Conservation (phyloP, 2,329 filamentous ascomycete species). For the Raffaelea albimanens region DNA sequence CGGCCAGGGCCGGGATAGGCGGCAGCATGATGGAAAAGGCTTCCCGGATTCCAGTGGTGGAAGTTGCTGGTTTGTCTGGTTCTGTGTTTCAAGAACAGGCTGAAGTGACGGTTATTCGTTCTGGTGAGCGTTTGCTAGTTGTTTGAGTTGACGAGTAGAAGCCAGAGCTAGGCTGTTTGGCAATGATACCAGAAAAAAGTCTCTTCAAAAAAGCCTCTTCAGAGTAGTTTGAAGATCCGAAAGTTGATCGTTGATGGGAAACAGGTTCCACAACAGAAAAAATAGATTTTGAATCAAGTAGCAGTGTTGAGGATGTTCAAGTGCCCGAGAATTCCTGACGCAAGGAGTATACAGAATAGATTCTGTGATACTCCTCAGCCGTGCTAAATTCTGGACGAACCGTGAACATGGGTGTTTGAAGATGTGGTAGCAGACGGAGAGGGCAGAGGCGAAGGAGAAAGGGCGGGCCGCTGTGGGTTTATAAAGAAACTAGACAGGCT, state of each 20-base stretch:
- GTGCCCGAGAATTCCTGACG: conserved; percentile 37
- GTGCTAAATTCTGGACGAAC: conserved; percentile 30
- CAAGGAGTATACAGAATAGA: conserved; percentile 53
- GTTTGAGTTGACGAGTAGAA: no score
- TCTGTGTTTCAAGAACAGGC: no score
- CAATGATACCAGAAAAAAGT: no score
- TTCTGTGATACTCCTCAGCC: conserved; percentile 55
- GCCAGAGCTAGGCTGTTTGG: no score
- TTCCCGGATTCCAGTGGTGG: background rate
- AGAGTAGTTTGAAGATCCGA: no score
- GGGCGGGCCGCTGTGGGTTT: no score
- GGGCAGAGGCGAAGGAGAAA: background rate
- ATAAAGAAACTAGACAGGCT: no score
- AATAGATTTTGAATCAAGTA: no score
- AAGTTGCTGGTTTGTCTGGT: background rate
- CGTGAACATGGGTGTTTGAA: conserved; percentile 24
- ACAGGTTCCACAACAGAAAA: background rate
- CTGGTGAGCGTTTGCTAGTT: background rate
- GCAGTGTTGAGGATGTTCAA: conserved; percentile 8
- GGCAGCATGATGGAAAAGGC: conserved; percentile 37
- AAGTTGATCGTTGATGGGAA: background rate
- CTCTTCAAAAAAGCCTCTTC: no score
- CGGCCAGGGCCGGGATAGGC: conserved; percentile 53
- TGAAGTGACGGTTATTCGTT: no score
- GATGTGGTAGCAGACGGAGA: background rate